Evolutionary conservation across 805 yeast genomes (phyloP), one percentile per base, ranked within the genome.

Genomic region (Teunomyces barrocoloradensis): DNA sequence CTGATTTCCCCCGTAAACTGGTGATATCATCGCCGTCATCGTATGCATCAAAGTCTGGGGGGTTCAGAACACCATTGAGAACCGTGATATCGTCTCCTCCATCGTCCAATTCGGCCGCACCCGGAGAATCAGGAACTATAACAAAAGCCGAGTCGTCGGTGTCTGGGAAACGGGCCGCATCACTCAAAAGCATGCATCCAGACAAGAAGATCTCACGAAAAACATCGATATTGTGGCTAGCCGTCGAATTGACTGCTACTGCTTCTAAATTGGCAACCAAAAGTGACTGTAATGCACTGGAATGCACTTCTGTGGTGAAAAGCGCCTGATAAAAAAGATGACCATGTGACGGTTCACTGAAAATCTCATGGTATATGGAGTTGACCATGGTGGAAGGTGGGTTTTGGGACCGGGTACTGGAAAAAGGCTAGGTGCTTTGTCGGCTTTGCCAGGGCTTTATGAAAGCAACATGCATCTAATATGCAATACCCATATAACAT

Each of bases 171-270:
- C 45, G 51, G 29, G 59, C 53, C 11, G 63, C 64, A 28, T 63
- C 63, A 6, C 47, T 47, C 34, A 60, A 54, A 4, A 62, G 34
- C 25, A 28, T 33, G 10, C 58, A 11, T 1, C 69, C 69, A n/a
- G 53, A 35, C n/a, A 18, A 29, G 25, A 63, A 52, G 30, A 64
- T 21, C 5, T 53, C 52, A 23, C 52, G 50, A 43, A 53, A 45
- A 4, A 51, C 45, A 12, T 23, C 39, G n/a, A 52, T 43, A 47
- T 43, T 46, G 27, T 42, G 37, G n/a, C 32, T 32, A 37, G 42
- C 29, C 5, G 32, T 25, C 32, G 48, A 44, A 25, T 42, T 38
- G 79, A 89, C 82, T 81, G 51, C 47, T 10, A 46, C 28, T n/a
- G 35, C 47, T 42, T 52, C 57, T 18, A 59, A 35, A 46, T 64